Percentiles rank a stretch among this genome's conserved stretches.
Evolutionary conservation across 208 protist species (phyloP).

Genomic region (Spironucleus salmonicida): DNA sequence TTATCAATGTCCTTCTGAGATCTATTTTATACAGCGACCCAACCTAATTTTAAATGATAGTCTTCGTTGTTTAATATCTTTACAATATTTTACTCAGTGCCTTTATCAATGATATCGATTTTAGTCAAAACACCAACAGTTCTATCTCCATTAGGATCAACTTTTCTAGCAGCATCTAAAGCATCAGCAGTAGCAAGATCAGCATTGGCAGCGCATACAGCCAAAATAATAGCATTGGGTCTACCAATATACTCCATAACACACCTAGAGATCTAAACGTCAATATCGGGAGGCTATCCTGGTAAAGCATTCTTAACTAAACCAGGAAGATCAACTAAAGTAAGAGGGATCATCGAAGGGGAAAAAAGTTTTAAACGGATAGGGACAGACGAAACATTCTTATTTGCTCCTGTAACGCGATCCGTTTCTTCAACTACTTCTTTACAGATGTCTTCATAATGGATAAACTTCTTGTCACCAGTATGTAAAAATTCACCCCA

Average conservation of each 20-base stretch:
- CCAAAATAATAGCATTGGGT: slow-evolving; percentile 64
- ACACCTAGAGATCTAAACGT: slow-evolving; percentile 82
- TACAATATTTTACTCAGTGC: slow-evolving; percentile 42
- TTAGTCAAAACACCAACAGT: slow-evolving; percentile 96
- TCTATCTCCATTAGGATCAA: slow-evolving; percentile 82
- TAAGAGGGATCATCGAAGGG: slow-evolving; percentile 82
- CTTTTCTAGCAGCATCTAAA: slow-evolving; percentile 75
- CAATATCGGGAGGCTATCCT: slow-evolving; percentile 90
- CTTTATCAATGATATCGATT: slow-evolving; percentile 89
- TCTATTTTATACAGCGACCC: slow-evolving; percentile 37
- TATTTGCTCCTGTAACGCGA: slow-evolving; percentile 70
- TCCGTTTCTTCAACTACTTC: slow-evolving; percentile 85
- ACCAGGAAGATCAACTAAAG: slow-evolving; percentile 95
- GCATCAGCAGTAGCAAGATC: slow-evolving; percentile 96
- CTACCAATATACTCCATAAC: slow-evolving; percentile 77
- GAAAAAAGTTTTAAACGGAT: slow-evolving; percentile 82
- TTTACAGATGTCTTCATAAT: slow-evolving; percentile 78
- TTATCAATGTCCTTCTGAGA: slow-evolving; percentile 41
- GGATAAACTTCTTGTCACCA: slow-evolving; percentile 65
- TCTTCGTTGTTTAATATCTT: slow-evolving; percentile 18
- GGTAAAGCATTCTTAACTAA: slow-evolving; percentile 91
- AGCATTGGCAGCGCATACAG: slow-evolving; percentile 79
- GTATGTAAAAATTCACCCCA: slow-evolving; percentile 62
- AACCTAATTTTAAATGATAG: slow-evolving; percentile 33
- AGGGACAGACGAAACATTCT: slow-evolving; percentile 73